phyloP scores from a whole-genome alignment of 1,139 yeast species.

The Sugiyamaella xylanicola region DNA sequence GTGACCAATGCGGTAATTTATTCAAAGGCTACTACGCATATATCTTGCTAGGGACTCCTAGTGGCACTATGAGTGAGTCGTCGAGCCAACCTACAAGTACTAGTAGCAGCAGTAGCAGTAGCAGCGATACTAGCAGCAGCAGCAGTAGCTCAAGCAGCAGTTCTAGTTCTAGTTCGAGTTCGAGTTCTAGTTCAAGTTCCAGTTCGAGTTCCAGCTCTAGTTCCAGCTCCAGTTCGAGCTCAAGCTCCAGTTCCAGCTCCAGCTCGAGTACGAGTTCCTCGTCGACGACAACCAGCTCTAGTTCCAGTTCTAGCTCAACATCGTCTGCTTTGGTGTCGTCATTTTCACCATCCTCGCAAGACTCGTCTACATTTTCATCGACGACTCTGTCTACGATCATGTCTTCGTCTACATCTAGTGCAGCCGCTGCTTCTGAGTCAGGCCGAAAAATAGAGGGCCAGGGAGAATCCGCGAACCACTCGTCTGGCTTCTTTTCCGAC shows the following conservation, averaged over 20 bases:
- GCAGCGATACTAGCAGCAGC: constrained; percentile 21
- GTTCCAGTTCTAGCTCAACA: constrained; percentile 21
- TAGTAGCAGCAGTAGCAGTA: constrained; percentile 19
- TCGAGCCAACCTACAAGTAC: constrained; percentile 29
- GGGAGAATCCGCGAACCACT: constrained; percentile 22
- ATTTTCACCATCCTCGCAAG: constrained; percentile 13
- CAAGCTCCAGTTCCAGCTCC: constrained; percentile 21
- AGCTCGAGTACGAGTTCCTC: constrained; percentile 24
- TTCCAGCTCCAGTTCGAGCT: constrained; percentile 20
- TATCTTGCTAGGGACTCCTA: constrained; percentile 44
- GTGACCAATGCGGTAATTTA: constrained; percentile 50
- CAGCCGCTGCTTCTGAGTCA: constrained; percentile 31
- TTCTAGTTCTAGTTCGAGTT: constrained; percentile 20
- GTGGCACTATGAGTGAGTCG: constrained; percentile 38
- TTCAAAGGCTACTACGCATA: constrained; percentile 48
- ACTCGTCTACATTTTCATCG: constrained; percentile 16
- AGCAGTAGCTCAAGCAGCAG: constrained; percentile 24
- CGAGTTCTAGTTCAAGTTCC: constrained; percentile 16
- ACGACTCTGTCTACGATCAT: constrained; percentile 20
- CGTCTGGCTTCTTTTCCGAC: constrained; percentile 53
- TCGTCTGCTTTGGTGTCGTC: constrained; percentile 19
- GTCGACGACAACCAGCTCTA: constrained; percentile 20
- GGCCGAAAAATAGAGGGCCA: constrained; percentile 28
- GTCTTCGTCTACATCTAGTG: constrained; percentile 25
- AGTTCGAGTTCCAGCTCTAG: neutral